Base-by-base conservation (phyloP, 2,329 filamentous ascomycete species). In the Coleophoma eucalyptorum region DNA sequence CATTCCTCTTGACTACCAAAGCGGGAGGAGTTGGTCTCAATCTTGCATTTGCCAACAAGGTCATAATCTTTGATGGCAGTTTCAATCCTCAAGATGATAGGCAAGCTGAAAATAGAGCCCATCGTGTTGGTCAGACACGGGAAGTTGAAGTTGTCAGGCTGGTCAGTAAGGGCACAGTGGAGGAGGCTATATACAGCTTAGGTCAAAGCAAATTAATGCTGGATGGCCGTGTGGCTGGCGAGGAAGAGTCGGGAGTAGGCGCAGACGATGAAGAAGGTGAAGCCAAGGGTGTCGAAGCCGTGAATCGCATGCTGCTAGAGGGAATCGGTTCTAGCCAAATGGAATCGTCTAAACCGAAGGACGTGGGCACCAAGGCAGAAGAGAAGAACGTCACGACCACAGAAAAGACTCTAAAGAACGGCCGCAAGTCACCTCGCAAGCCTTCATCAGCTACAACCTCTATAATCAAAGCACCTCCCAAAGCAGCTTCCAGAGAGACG, bases 31-130 rank as follows among this genome's bases (percentile, higher is more conserved):
- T 93, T 0, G 94, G 94, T 38, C 95, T 99, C 73, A 99, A 99
- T 69, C 73, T 99, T 49, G 94, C 93, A 7, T 89, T 88, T 34
- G 94, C 94, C 4, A 97, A 97, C 74, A 97, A 97, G 71, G 93
- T 99, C 60, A 83, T 99, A 69, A 94, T 99, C 63, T 97, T 97
- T 67, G 94, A 99, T 69, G 88, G 89, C 56, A 90, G 86, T n/a
- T 96, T 97, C 72, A 99, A 99, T 61, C 94, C 94, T 0, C 94
- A 99, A 66, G 93, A 97, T 60, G 94, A 99, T 65, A 85, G 96
- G n/a, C 94, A 99, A 68, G 94, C 94, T 0, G 94, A 97, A 74
- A 97, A 99, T 67, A 86, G 94, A 16, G 94, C 94, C 0, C 94
- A 99, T 70, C 87, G 94, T 13, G 89, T 99, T 8, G 94, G 94